Base-by-base conservation (phyloP, 306 rosid genomes). In the Castanea crenata region DNA sequence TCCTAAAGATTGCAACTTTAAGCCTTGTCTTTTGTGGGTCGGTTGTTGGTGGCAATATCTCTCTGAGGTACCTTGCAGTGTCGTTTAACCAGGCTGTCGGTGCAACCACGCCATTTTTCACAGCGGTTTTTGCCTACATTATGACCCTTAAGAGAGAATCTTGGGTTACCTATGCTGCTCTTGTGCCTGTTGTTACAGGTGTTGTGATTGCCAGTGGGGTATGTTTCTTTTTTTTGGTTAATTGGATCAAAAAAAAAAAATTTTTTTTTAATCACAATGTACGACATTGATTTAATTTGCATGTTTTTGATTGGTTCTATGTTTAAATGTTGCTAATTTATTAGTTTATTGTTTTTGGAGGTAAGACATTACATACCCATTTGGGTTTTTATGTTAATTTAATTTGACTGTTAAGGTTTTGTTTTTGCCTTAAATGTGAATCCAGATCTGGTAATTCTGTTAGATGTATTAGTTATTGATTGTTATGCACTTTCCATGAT, bases 161-260 rank as follows among this genome's bases (percentile, higher is more conserved):
- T 67, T 95, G 99, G 98, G 81, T 93, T 31, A 93, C 97, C 13
- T 95, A 95, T 74, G 98, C 81, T 83, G 99, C 99, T 34, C 98
- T 95, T 74, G 92, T 95, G 10, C 99, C 99, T 62, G 99, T 95
- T 83, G 99, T 95, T 78, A 32, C 99, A 62, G 99, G 99, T 16
- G 99, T 95, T 78, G 98, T 93, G 79, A 93, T 95, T 89, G 99
- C 99, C 23, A 95, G 99, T 58, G 99, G 99, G 94, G 99, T 95
- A 91, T 77, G 94, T 63, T 14, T 20, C 12, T 38, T 71, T 75
- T 75, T 78, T 76, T 8, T 41, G 46, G 3, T 61, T 31, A 41
- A 6, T 76, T 79, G 20, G 67, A 75, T 82, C 63, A 5, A 23
- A 23, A 23, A 23, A 23, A 23, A 23, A 23, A 23, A 23, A 34